phyloP scores from a whole-genome alignment of 2,329 filamentous ascomycete species.

The Colletotrichum horii region DNA sequence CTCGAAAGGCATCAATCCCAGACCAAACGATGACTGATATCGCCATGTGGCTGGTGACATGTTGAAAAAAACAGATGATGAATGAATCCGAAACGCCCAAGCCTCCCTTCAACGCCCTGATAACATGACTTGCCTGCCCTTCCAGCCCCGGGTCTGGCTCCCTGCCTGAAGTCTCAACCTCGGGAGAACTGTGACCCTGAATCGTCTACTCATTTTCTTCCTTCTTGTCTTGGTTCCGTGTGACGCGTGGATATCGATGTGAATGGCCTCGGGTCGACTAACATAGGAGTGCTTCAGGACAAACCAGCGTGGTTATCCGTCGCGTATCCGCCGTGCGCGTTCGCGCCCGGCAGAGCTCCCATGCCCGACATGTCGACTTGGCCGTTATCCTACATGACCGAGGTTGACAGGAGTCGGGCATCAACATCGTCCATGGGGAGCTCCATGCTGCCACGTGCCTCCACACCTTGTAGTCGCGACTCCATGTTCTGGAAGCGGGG shows the following conservation, averaged over 20 bases:
- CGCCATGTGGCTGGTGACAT: not conserved
- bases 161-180: not conserved
- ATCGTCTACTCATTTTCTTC: not conserved
- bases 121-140: conserved; percentile 6
- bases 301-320: not conserved
- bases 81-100: conserved; percentile 11
- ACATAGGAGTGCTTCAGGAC: not conserved
- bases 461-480: conserved; percentile 45
- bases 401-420: conserved; percentile 45
- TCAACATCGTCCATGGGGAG: conserved; percentile 51
- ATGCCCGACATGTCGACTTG: not conserved
- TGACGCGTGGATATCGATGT: not conserved
- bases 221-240: not conserved
- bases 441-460: conserved; percentile 30
- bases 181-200: not conserved
- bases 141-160: not conserved
- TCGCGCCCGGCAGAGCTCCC: not conserved
- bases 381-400: conserved; percentile 44
- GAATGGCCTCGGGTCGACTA: not conserved
- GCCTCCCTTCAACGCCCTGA: conserved; percentile 13
- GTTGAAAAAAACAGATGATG: not conserved
- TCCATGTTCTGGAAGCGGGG: conserved; percentile 51
- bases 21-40: not conserved
- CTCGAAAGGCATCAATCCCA: not conserved
- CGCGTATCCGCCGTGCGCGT: not conserved